Evolutionary conservation across 345 rosid genomes (phyloP).

Genomic region (Pugionium cornutum): DNA sequence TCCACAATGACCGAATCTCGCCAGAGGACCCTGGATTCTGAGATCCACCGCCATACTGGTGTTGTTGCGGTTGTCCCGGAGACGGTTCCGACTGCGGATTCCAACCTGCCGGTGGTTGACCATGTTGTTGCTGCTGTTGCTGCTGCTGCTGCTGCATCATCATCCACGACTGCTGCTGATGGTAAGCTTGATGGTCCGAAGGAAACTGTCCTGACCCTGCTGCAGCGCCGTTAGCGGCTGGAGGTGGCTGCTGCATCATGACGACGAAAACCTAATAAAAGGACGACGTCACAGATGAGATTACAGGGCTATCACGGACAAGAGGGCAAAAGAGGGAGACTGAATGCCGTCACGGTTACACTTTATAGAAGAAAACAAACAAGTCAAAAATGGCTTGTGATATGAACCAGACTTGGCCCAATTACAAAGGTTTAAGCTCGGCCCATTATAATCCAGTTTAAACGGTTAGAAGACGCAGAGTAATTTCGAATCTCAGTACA

Average conservation of each 20-base stretch:
- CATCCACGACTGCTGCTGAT: slow-evolving; percentile 64
- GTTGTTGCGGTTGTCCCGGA: slow-evolving; percentile 50
- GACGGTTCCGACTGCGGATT: slow-evolving; percentile 69
- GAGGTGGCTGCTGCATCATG: slow-evolving; percentile 81
- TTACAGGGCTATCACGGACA: slow-evolving; percentile 4
- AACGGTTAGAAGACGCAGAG: too few relatives aligned
- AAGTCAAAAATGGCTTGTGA: background rate
- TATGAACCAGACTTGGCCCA: slow-evolving; percentile 12
- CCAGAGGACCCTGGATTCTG: slow-evolving; percentile 38
- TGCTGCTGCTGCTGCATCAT: slow-evolving; percentile 49
- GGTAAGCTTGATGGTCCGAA: slow-evolving; percentile 43
- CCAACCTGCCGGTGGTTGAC: slow-evolving; percentile 72
- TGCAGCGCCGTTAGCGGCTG: slow-evolving; percentile 48
- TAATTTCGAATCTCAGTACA: too few relatives aligned
- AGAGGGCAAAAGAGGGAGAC: slow-evolving; percentile 6
- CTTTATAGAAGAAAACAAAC: background rate
- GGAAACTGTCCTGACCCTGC: slow-evolving; percentile 39
- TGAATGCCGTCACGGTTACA: background rate
- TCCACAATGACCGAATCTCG: slow-evolving; percentile 84
- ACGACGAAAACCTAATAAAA: slow-evolving; percentile 25
- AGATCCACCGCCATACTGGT: slow-evolving; percentile 43
- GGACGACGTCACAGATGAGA: slow-evolving; percentile 13
- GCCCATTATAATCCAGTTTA: too few relatives aligned
- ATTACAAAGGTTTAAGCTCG: background rate
- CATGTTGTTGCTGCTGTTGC: slow-evolving; percentile 52